Percentiles rank a stretch among this genome's conserved stretches.
These are phyloP conservation scores for Corynespora cassiicola DNA, from an alignment of 2,329 filamentous ascomycete genomes.

Conservation along the genomic window DNA sequence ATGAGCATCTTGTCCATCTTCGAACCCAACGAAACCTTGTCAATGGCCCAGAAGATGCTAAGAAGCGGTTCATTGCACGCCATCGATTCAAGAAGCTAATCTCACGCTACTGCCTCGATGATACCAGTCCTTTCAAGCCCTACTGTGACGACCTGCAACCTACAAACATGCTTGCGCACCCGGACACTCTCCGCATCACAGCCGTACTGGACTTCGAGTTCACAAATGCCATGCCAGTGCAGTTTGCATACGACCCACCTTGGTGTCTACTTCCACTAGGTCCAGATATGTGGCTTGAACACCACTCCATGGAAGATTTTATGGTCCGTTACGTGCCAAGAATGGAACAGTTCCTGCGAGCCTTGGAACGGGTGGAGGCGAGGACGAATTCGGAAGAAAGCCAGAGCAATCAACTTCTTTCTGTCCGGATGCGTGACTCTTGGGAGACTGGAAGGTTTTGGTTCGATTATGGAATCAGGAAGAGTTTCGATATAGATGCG, in stretches of 20 bases:
- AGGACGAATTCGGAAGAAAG: constrained; percentile 18
- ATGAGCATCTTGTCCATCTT: constrained; percentile 28
- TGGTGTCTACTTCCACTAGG: constrained; percentile 49
- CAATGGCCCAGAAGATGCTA: constrained; percentile 26
- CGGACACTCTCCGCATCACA: constrained; percentile 42
- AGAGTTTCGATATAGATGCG: constrained; percentile 44
- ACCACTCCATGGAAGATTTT: constrained; percentile 29
- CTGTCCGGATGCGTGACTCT: constrained; percentile 42
- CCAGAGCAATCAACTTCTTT: constrained; percentile 19
- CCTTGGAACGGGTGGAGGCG: constrained; percentile 35
- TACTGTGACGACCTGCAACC: constrained; percentile 51
- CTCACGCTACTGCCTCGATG: constrained; percentile 20
- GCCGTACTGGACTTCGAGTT: constrained; percentile 52
- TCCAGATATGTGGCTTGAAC: constrained; percentile 29
- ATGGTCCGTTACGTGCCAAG: constrained; percentile 35
- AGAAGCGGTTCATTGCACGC: constrained; percentile 27
- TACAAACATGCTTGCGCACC: constrained; percentile 49
- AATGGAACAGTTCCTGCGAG: constrained; percentile 47
- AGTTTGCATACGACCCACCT: constrained; percentile 48
- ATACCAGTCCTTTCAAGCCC: constrained; percentile 45
- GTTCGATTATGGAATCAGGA: constrained; percentile 48
- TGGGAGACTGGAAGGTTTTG: constrained; percentile 45
- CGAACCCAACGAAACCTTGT: constrained; percentile 28
- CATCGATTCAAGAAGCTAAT: constrained; percentile 20
- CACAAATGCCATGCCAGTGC: constrained; percentile 49